Evolutionary conservation across 139 green algal species (phyloP).

Genomic region (Edaphochlamys debaryana): DNA sequence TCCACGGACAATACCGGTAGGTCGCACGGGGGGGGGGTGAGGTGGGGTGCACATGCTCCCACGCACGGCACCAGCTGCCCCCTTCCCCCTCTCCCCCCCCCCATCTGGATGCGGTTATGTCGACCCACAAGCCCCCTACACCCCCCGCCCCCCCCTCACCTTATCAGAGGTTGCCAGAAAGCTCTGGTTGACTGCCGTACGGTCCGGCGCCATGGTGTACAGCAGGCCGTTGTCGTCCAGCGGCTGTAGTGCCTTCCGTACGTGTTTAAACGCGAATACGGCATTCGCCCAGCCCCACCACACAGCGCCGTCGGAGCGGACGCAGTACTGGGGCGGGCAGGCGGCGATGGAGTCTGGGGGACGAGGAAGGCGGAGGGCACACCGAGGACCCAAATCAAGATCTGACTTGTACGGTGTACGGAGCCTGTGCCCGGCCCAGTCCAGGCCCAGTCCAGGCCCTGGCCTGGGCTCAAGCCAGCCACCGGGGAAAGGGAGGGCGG

Average conservation of each 20-base stretch:
- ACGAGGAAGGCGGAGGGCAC: not conserved
- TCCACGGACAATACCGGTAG: not conserved
- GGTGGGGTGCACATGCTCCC: not conserved
- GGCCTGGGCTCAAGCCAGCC: too few relatives aligned
- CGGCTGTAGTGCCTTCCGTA: not conserved
- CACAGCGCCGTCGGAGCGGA: not conserved
- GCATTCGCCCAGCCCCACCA: slow-evolving; percentile 24
- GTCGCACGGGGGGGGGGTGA: not conserved
- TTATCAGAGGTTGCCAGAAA: not conserved
- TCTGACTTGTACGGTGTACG: too few relatives aligned
- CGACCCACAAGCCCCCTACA: not conserved
- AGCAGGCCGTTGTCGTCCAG: slow-evolving; percentile 1
- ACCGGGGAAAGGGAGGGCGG: too few relatives aligned
- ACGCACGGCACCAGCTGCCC: too few relatives aligned
- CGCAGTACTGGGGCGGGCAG: not conserved
- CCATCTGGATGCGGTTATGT: not conserved
- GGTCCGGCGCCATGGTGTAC: slow-evolving; percentile 34
- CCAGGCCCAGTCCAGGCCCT: too few relatives aligned
- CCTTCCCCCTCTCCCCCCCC: not conserved
- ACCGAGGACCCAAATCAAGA: too few relatives aligned
- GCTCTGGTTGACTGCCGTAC: not conserved
- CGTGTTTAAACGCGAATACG: slow-evolving; percentile 30
- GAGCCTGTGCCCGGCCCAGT: too few relatives aligned
- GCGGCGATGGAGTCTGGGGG: not conserved
- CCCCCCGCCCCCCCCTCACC: not conserved